phyloP scores from a whole-genome alignment of 2,329 filamentous ascomycete genomes.

The Neonectria hederae region DNA sequence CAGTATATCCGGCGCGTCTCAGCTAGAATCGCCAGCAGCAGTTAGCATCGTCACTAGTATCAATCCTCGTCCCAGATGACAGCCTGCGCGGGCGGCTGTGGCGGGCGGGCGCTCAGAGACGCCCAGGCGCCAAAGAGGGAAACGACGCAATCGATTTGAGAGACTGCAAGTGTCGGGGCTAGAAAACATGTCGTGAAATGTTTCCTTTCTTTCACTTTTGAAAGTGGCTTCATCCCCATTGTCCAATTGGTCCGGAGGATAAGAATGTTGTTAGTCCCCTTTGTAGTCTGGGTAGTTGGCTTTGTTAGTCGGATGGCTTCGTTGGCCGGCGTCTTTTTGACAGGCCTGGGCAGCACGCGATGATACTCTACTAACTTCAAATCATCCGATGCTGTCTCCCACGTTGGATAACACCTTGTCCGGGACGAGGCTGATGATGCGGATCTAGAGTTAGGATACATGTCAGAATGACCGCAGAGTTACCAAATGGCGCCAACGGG shows the following conservation, averaged over 20 bases:
- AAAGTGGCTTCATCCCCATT: background rate
- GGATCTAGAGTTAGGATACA: too few species aligned
- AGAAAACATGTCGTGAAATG: background rate
- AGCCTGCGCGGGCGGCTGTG: background rate
- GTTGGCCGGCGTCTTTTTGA: background rate
- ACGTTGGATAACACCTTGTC: constrained; percentile 6
- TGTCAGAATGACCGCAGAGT: background rate
- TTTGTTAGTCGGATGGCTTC: constrained; percentile 4
- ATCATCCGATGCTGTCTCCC: constrained; percentile 14
- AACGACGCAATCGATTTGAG: background rate
- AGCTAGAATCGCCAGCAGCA: background rate
- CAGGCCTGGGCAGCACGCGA: constrained; percentile 1
- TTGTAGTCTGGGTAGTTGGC: too few species aligned
- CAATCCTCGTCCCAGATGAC: background rate
- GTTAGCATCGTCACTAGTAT: background rate
- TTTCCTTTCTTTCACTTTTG: background rate
- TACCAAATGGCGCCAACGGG: constrained; percentile 2
- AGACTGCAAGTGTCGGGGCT: background rate
- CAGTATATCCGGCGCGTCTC: background rate
- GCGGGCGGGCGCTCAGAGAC: background rate
- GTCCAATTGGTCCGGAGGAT: background rate
- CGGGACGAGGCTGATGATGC: too few species aligned
- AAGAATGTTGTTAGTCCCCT: background rate
- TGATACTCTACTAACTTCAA: constrained; percentile 7
- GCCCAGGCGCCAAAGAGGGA: background rate